Percentiles rank a stretch among this genome's conserved stretches.
These are phyloP conservation scores for Talaromyces adpressus DNA, from an alignment of 495 filamentous ascomycete genomes.

Conservation along the genomic window DNA sequence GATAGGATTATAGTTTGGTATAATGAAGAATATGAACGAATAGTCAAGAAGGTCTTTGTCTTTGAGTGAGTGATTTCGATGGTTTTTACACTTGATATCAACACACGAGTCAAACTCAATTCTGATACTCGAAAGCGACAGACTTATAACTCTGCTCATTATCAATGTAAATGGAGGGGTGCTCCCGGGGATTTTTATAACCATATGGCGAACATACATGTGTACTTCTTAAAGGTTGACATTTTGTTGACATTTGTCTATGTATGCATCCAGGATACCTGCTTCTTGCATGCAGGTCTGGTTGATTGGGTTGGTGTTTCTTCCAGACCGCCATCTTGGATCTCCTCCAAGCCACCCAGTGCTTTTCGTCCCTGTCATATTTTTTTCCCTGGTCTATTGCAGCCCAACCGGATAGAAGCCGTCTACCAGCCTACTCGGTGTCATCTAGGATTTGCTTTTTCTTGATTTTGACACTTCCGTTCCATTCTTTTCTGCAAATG, in stretches of 20 bases:
- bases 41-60: background rate
- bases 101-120: background rate
- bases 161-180: background rate
- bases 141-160: background rate
- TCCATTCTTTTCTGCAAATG: background rate
- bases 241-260: background rate
- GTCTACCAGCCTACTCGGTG: too few relatives aligned
- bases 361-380: background rate
- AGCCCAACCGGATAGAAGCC: background rate
- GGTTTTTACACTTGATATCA: background rate
- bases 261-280: background rate
- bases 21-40: background rate
- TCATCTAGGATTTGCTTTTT: background rate
- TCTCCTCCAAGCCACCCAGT: too few relatives aligned
- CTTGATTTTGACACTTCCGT: background rate
- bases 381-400: background rate
- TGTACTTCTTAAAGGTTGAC: too few relatives aligned
- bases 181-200: background rate
- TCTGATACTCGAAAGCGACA: background rate
- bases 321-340: slow-evolving; percentile 3
- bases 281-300: background rate
- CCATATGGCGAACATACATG: background rate
- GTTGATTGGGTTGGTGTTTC: background rate
- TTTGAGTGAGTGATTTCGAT: background rate
- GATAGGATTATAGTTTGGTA: background rate